Conservation (phyloP, 2,329 filamentous ascomycete species). For the Didymella exigua region DNA sequence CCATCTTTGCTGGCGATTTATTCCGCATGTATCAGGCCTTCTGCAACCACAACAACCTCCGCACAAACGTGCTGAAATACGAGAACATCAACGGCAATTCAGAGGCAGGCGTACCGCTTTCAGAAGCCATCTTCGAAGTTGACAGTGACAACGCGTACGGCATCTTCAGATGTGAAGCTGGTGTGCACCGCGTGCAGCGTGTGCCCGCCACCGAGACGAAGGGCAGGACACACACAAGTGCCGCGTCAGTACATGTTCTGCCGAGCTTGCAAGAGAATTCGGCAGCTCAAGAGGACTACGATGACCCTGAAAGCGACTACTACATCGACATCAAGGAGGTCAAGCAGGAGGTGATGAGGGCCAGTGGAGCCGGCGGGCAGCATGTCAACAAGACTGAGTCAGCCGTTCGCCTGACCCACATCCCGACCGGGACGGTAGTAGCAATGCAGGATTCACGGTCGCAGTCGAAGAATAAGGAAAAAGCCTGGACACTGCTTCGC, state of each 20-base stretch:
- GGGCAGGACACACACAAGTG: slow-evolving; percentile 91
- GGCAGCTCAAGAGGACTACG: slow-evolving; percentile 62
- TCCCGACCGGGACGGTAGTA: slow-evolving; percentile 84
- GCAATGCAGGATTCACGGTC: slow-evolving; percentile 92
- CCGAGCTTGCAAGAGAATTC: slow-evolving; percentile 74
- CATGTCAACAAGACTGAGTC: slow-evolving; percentile 99
- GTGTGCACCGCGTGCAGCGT: slow-evolving; percentile 93
- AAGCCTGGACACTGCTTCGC: slow-evolving; percentile 84
- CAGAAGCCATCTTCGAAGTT: slow-evolving; percentile 88
- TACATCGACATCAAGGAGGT: slow-evolving; percentile 87
- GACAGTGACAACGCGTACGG: slow-evolving; percentile 79
- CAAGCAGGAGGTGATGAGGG: slow-evolving; percentile 84
- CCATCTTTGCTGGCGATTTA: slow-evolving; percentile 85
- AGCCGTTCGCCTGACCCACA: slow-evolving; percentile 88
- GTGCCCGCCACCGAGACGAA: slow-evolving; percentile 90
- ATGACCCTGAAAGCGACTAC: slow-evolving; percentile 89
- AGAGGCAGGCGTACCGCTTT: slow-evolving; percentile 69
- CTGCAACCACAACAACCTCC: slow-evolving; percentile 72
- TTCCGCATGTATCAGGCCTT: slow-evolving; percentile 88
- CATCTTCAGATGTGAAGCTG: slow-evolving; percentile 81
- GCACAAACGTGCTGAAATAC: slow-evolving; percentile 75
- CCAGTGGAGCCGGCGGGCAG: slow-evolving; percentile 89
- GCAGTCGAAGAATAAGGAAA: slow-evolving; percentile 85
- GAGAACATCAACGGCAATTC: slow-evolving; percentile 72
- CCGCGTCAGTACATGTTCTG: slow-evolving; percentile 88